phyloP scores from a whole-genome alignment of 1,284 basidiomycete genomes.

The Sanguinoderma infundibulare region DNA sequence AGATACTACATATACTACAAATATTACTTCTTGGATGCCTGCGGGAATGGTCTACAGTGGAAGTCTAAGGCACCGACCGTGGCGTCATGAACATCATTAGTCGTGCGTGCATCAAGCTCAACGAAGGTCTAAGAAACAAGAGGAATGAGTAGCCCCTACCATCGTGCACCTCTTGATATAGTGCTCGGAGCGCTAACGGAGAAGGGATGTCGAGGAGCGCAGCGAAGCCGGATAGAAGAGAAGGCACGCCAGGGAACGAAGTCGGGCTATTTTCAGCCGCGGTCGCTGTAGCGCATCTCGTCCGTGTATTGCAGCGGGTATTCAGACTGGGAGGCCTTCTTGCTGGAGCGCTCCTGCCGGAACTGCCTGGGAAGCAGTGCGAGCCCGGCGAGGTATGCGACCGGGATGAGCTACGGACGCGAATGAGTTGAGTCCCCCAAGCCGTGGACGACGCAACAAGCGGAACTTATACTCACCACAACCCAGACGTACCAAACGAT shows the following conservation, averaged over 20 bases:
- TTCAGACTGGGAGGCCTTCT: slow-evolving; percentile 16
- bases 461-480: slow-evolving; percentile 48
- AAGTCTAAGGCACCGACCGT: neutral
- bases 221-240: too few species aligned
- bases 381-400: slow-evolving; percentile 51
- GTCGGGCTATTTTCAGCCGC: neutral
- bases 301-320: slow-evolving; percentile 10
- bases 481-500: slow-evolving; percentile 58
- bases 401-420: slow-evolving; percentile 44
- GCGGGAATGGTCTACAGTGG: neutral
- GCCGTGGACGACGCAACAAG: neutral
- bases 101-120: neutral
- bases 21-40: neutral
- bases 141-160: neutral
- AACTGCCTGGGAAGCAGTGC: slow-evolving; percentile 51
- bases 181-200: neutral
- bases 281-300: slow-evolving; percentile 13
- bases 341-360: slow-evolving; percentile 41
- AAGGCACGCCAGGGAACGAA: neutral
- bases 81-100: neutral
- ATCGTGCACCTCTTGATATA: neutral
- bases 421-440: neutral
- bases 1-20: slow-evolving; percentile 1
- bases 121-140: neutral
- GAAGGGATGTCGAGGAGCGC: neutral